Percentiles rank a stretch among this genome's conserved stretches.
phyloP scores from a whole-genome alignment of 2,329 filamentous ascomycete genomes.

The Chaetomium strumarium region DNA sequence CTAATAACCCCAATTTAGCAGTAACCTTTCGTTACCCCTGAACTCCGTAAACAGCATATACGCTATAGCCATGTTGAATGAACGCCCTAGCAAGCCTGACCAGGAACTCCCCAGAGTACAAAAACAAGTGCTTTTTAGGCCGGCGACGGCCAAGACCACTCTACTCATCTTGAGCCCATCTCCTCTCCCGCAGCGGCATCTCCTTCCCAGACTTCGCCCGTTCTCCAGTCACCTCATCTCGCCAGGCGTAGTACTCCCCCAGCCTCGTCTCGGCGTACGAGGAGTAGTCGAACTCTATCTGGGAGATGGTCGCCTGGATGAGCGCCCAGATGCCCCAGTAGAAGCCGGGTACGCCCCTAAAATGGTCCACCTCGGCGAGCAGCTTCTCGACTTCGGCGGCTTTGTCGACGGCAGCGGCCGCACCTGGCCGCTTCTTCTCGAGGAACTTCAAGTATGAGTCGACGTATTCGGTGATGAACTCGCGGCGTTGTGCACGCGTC shows the following conservation, averaged over 20 bases:
- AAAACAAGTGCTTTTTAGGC: background rate
- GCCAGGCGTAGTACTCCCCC: conserved; percentile 91
- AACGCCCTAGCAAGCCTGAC: conserved; percentile 18
- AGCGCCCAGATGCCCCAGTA: conserved; percentile 91
- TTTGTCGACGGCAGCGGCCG: conserved; percentile 38
- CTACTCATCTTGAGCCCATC: conserved; percentile 60
- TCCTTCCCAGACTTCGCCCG: conserved; percentile 48
- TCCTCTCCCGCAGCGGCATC: conserved; percentile 67
- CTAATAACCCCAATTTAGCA: conserved; percentile 11
- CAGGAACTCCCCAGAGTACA: too few species aligned
- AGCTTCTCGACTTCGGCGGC: conserved; percentile 63
- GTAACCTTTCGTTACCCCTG: conserved; percentile 6
- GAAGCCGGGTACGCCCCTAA: conserved; percentile 84
- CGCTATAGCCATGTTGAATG: conserved; percentile 26
- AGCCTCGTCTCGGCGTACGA: conserved; percentile 81
- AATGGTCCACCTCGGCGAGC: conserved; percentile 75
- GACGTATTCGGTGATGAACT: conserved; percentile 82
- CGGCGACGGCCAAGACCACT: background rate
- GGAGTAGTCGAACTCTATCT: conserved; percentile 96
- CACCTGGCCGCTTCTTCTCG: conserved; percentile 33
- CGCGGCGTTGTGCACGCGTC: conserved; percentile 65
- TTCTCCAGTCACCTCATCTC: conserved; percentile 63
- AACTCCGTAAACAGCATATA: conserved; percentile 5
- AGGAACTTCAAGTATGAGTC: conserved; percentile 60
- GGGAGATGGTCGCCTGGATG: conserved; percentile 88